These are phyloP conservation scores for Scenedesmus sp. DNA, from an alignment of 163 green algal species.

Conservation along the genomic window DNA sequence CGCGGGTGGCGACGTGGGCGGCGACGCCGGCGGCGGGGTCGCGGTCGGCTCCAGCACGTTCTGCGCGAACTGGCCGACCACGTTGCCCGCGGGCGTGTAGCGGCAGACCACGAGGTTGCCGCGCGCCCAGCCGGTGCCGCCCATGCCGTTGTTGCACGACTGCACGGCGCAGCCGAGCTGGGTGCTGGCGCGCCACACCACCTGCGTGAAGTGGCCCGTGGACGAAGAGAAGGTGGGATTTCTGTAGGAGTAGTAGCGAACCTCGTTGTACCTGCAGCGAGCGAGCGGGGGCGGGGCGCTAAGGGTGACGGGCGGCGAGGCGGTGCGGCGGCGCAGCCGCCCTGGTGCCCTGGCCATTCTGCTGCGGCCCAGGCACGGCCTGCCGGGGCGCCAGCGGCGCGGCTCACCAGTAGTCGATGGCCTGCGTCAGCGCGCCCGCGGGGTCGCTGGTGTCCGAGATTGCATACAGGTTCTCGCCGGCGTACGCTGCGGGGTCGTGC, in stretches of 20 bases:
- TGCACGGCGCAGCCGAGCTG: slow-evolving; percentile 17
- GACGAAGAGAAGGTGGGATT: slow-evolving; percentile 13
- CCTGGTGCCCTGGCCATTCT: too few relatives aligned
- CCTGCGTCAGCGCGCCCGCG: neutral
- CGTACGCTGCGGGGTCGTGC: neutral
- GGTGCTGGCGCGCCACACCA: slow-evolving; percentile 43
- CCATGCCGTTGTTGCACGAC: slow-evolving; percentile 22
- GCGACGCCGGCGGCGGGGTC: neutral
- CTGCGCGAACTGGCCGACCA: slow-evolving; percentile 11
- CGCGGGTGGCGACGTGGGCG: too few relatives aligned
- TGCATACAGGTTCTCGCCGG: slow-evolving; percentile 31
- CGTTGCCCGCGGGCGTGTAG: slow-evolving; percentile 22
- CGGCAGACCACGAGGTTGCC: slow-evolving; percentile 13
- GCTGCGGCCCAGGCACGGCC: too few relatives aligned
- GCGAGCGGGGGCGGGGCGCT: too few relatives aligned
- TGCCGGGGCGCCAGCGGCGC: too few relatives aligned
- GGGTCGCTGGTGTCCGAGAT: neutral
- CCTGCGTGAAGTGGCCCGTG: slow-evolving; percentile 54
- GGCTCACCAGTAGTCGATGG: slow-evolving; percentile 29
- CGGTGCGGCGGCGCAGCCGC: too few relatives aligned
- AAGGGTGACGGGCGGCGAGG: too few relatives aligned
- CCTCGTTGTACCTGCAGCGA: slow-evolving; percentile 35
- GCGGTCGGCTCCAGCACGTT: slow-evolving; percentile 21
- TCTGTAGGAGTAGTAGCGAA: slow-evolving; percentile 43
- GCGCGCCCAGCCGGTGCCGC: neutral